Evolutionary conservation across 2,329 filamentous ascomycete genomes (phyloP).

Genomic region (Pyrenophora teres): DNA sequence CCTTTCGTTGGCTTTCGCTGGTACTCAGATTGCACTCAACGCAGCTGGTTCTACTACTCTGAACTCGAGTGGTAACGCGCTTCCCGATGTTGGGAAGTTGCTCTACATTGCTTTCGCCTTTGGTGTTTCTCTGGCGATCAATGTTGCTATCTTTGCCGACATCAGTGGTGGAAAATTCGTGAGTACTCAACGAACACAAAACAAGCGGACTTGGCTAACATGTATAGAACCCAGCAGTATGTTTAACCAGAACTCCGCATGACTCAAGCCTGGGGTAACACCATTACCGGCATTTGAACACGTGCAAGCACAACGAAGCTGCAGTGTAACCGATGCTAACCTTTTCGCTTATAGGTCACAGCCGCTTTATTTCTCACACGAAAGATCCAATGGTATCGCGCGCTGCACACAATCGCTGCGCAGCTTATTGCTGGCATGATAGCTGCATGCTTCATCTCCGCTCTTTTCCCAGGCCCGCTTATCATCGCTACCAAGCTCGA

Average conservation of each 20-base stretch:
- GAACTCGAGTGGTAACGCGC: conserved; percentile 11
- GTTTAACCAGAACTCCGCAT: conserved; percentile 18
- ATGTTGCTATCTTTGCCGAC: conserved; percentile 45
- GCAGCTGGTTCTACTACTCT: conserved; percentile 37
- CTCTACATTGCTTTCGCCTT: conserved; percentile 44
- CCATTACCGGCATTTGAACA: background rate
- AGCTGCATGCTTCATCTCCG: conserved; percentile 36
- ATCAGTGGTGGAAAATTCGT: conserved; percentile 44
- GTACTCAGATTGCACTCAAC: conserved; percentile 56
- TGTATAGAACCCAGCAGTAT: conserved; percentile 23
- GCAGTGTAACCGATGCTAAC: conserved; percentile 8
- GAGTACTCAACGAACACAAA: conserved; percentile 6
- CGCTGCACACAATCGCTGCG: conserved; percentile 30
- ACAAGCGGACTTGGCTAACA: background rate
- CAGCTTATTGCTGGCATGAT: conserved; percentile 40
- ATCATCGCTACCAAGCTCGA: conserved; percentile 30
- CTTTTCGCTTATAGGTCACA: conserved; percentile 24
- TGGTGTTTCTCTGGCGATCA: conserved; percentile 42
- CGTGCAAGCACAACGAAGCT: background rate
- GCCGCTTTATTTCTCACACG: conserved; percentile 28
- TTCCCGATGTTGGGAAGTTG: conserved; percentile 35
- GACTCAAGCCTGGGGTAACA: conserved; percentile 28
- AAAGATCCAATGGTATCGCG: conserved; percentile 29
- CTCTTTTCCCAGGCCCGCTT: conserved; percentile 37
- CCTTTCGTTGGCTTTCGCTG: conserved; percentile 43